A percentile compares a stretch with the other conserved stretches of the same genome.
Conservation (phyloP, 2,329 filamentous ascomycete genomes). For the Aspergillus calidoustus region DNA sequence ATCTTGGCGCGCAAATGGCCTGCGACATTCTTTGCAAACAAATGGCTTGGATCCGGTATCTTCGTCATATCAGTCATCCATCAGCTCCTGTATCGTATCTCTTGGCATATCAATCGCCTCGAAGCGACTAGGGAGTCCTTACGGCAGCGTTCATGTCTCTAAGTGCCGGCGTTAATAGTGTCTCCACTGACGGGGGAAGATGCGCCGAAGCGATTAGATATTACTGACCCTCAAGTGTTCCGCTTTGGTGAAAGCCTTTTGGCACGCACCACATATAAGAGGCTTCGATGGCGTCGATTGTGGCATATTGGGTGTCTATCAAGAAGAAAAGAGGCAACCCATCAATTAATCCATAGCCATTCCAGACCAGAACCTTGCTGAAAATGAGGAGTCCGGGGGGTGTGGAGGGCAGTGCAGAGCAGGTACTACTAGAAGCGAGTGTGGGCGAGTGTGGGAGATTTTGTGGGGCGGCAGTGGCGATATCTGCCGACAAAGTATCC, state of each 20-base stretch:
- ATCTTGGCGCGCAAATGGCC: slow-evolving; percentile 51
- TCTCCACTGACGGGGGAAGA: slow-evolving; percentile 21
- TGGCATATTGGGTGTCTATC: slow-evolving; percentile 16
- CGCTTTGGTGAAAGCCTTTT: slow-evolving; percentile 48
- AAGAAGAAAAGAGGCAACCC: neutral
- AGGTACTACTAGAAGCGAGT: neutral
- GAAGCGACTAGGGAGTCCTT: slow-evolving; percentile 26
- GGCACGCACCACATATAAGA: slow-evolving; percentile 45
- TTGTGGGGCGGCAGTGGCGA: neutral
- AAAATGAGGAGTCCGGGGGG: neutral
- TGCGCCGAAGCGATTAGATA: neutral
- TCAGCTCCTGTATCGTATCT: slow-evolving; percentile 1
- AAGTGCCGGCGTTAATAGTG: slow-evolving; percentile 20
- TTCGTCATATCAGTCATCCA: slow-evolving; percentile 31
- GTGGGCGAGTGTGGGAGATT: neutral
- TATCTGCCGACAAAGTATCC: neutral
- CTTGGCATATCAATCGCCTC: neutral
- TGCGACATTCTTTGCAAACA: slow-evolving; percentile 45
- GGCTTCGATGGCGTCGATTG: slow-evolving; percentile 29
- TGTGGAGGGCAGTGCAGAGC: neutral
- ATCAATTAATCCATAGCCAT: neutral
- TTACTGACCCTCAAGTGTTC: slow-evolving; percentile 45
- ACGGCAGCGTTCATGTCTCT: slow-evolving; percentile 53
- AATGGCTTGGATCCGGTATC: slow-evolving; percentile 50
- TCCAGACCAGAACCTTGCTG: neutral